Evolutionary conservation across 371 early-diverging fungal genomes (phyloP), one percentile per base, ranked within the genome.

Genomic region (Mortierella sp.): DNA sequence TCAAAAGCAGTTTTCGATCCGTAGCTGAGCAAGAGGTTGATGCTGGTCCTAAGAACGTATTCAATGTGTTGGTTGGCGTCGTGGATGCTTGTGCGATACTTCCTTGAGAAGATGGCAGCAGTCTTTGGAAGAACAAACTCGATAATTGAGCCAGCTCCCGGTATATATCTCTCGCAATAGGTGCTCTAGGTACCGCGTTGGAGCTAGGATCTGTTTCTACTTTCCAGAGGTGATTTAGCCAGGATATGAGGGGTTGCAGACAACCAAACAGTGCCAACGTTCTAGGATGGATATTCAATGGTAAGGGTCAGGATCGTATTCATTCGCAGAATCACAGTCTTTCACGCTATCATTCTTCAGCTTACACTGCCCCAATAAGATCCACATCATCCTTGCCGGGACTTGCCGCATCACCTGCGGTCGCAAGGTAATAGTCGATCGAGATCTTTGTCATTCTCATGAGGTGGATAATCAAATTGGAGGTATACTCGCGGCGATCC

Each of bases 231-330:
- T 69, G 65, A 35, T 72, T 65, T 22, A 80, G 51, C 81, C 81
- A 80, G 28, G 81, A 64, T 1, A 71, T 72, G 32, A 80, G 72
- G 1, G 81, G 70, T 16, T 57, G 14, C 22, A 80, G 67, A 39
- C 70, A 68, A 28, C 68, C 35, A 37, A 80, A 75, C 61, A 80
- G 72, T 72, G 76, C 75, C 81, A 75, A 70, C 72, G 81, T 80
- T 69, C 81, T 80, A 72, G 22, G 0, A 45, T 10, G 22, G 22
- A 59, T 26, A 39, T 32, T 60, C 16, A 37, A 37, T 30, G 37
- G 12, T 4, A n/a, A 16, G 18, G 26, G 11, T 30, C 16, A 32
- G 22, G 18, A 22, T 49, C 11, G 3, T 12, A 11, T 1, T 8
- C 28, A 45, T n/a, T 64, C 24, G 16, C 0, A 9, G 45, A 39